A percentile compares a stretch with the other conserved stretches of the same genome.
These are phyloP conservation scores for Acacia melanoxylon DNA, from an alignment of 306 rosid genomes.

Conservation along the genomic window DNA sequence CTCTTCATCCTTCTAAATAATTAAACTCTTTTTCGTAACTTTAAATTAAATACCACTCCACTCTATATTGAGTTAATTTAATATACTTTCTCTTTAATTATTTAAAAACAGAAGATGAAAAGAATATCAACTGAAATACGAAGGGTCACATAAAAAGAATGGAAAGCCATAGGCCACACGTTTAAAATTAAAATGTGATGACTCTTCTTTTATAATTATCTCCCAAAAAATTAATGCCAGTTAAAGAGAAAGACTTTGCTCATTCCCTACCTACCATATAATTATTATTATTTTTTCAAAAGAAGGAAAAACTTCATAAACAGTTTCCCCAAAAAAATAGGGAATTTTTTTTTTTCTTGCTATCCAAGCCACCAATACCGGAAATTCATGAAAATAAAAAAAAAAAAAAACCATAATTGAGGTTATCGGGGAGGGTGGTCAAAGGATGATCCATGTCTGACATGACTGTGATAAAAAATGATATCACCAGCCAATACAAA, in stretches of 20 bases:
- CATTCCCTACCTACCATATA: slow-evolving; percentile 25
- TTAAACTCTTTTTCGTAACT: background rate
- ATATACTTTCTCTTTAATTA: background rate
- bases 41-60: background rate
- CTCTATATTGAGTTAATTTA: background rate
- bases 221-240: background rate
- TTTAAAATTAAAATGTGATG: background rate
- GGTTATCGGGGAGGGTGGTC: background rate
- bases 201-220: background rate
- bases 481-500: background rate
- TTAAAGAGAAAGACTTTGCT: background rate
- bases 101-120: background rate
- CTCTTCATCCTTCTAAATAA: background rate
- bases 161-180: slow-evolving; percentile 3
- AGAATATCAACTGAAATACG: background rate
- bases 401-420: background rate
- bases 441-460: background rate
- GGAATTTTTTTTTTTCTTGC: background rate
- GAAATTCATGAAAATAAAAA: background rate
- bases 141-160: slow-evolving; percentile 26
- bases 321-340: no score
- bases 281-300: background rate
- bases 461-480: background rate
- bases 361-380: background rate
- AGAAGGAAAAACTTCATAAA: background rate